Percentiles rank a stretch among this genome's conserved stretches.
phyloP scores from a whole-genome alignment of 2,329 filamentous ascomycete species.

The Emmonsia crescens region DNA sequence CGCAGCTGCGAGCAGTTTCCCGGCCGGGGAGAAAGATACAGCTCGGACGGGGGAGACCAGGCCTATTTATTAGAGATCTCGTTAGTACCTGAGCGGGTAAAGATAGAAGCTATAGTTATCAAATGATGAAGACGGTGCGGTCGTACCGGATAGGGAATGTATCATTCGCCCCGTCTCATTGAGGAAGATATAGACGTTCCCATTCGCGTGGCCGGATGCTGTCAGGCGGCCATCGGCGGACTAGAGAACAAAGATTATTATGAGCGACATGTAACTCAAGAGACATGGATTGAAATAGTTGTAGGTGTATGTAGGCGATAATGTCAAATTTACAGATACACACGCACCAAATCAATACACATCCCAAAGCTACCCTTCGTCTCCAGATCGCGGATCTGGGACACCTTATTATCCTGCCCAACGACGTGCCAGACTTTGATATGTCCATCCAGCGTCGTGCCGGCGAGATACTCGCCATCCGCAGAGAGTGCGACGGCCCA shows the following conservation, averaged over 20 bases:
- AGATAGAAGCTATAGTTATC: constrained; percentile 14
- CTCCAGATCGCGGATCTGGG: constrained; percentile 72
- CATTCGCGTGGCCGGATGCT: constrained; percentile 86
- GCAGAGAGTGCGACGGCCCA: constrained; percentile 84
- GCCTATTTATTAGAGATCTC: constrained; percentile 39
- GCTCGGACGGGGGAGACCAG: constrained; percentile 77
- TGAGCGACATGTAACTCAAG: constrained; percentile 9
- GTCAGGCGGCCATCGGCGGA: constrained; percentile 70
- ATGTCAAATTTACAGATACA: not conserved
- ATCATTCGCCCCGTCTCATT: constrained; percentile 77
- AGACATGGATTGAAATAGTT: not conserved
- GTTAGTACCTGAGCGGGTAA: constrained; percentile 14
- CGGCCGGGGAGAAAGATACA: constrained; percentile 77
- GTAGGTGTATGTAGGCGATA: not conserved
- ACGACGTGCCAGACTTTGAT: constrained; percentile 76
- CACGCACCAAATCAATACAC: constrained; percentile 62
- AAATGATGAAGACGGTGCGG: not conserved
- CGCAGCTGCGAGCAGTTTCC: constrained; percentile 74
- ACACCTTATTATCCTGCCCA: constrained; percentile 30
- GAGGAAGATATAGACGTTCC: constrained; percentile 87
- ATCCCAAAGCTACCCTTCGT: constrained; percentile 88
- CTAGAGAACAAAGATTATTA: constrained; percentile 23
- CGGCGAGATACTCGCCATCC: constrained; percentile 74
- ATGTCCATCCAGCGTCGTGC: constrained; percentile 75
- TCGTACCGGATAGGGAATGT: constrained; percentile 67